These are phyloP conservation scores for Metschnikowia gruessii DNA, from an alignment of 805 yeast species.

Conservation along the genomic window DNA sequence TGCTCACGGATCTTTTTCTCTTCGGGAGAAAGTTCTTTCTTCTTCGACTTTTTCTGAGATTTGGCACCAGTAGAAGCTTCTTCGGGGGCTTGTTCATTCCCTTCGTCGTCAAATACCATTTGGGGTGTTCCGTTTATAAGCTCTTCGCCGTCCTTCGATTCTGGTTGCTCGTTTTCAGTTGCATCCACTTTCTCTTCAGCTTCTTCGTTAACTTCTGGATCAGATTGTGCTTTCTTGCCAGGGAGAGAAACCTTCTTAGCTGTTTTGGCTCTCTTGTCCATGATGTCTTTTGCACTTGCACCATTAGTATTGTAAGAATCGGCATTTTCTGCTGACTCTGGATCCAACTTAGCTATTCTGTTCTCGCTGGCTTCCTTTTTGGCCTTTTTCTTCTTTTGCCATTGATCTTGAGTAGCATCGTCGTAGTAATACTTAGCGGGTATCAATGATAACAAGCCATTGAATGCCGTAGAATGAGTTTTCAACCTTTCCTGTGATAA, in stretches of 20 bases:
- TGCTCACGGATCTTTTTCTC: conserved; percentile 49
- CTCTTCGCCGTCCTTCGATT: conserved; percentile 7
- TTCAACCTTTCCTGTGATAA: conserved; percentile 62
- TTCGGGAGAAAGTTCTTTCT: conserved; percentile 40
- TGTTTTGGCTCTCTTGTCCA: conserved; percentile 49
- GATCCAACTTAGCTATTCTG: conserved; percentile 74
- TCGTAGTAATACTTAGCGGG: conserved; percentile 95
- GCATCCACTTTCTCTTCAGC: conserved; percentile 10
- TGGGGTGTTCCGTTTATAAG: conserved; percentile 20
- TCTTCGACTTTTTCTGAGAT: conserved; percentile 12
- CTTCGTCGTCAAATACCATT: conserved; percentile 70
- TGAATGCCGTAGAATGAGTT: conserved; percentile 77
- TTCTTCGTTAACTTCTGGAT: conserved; percentile 20
- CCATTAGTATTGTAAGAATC: conserved; percentile 42
- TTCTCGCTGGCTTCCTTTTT: conserved; percentile 60
- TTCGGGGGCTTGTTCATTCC: conserved; percentile 43
- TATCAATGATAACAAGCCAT: conserved; percentile 82
- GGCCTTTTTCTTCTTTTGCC: conserved; percentile 79
- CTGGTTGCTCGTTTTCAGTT: conserved; percentile 10
- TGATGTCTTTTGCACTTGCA: conserved; percentile 58
- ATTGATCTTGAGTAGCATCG: conserved; percentile 83
- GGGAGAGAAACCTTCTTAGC: conserved; percentile 52
- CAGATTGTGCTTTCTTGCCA: conserved; percentile 19
- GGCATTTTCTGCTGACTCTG: conserved; percentile 45
- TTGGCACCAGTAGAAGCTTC: conserved; percentile 5